These are phyloP conservation scores for Pleurotus platypus DNA, from an alignment of 768 basidiomycete species.

Conservation along the genomic window DNA sequence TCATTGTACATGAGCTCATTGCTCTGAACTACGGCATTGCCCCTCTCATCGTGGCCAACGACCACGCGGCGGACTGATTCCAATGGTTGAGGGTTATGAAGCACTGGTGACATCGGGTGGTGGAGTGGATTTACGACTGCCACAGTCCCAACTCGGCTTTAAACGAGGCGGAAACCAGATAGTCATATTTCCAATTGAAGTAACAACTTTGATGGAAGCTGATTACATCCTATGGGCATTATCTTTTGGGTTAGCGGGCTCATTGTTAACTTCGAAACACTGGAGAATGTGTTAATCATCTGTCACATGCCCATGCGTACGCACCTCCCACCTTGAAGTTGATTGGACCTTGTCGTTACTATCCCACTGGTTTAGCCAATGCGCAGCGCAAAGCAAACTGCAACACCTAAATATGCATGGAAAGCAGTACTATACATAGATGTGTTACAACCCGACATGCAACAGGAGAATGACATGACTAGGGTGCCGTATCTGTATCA, in stretches of 20 bases:
- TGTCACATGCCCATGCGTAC: not conserved
- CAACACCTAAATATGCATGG: not conserved
- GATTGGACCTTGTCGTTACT: not conserved
- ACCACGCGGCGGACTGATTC: conserved; percentile 47
- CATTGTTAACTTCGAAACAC: not conserved
- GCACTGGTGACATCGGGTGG: conserved; percentile 3
- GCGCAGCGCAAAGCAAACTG: not conserved
- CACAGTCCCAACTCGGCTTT: not conserved
- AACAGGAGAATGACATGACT: conserved; percentile 13
- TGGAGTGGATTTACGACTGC: not conserved
- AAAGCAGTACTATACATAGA: conserved; percentile 11
- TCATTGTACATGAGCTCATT: conserved; percentile 27
- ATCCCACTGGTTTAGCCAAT: not conserved
- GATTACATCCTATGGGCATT: not conserved
- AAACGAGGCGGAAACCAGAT: not conserved
- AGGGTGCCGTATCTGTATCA: conserved; percentile 38
- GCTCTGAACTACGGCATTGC: conserved; percentile 35
- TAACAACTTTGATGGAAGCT: not conserved
- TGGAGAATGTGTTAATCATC: not conserved
- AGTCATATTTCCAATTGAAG: conserved; percentile 3
- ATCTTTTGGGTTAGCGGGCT: not conserved
- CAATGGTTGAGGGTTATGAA: conserved; percentile 16
- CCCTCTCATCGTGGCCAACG: conserved; percentile 42
- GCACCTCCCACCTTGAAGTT: not conserved
- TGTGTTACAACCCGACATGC: conserved; percentile 13